A percentile compares a stretch with the other conserved stretches of the same genome.
These are phyloP conservation scores for Cladosporium colombiae DNA, from an alignment of 2,329 filamentous ascomycete species.

Conservation along the genomic window DNA sequence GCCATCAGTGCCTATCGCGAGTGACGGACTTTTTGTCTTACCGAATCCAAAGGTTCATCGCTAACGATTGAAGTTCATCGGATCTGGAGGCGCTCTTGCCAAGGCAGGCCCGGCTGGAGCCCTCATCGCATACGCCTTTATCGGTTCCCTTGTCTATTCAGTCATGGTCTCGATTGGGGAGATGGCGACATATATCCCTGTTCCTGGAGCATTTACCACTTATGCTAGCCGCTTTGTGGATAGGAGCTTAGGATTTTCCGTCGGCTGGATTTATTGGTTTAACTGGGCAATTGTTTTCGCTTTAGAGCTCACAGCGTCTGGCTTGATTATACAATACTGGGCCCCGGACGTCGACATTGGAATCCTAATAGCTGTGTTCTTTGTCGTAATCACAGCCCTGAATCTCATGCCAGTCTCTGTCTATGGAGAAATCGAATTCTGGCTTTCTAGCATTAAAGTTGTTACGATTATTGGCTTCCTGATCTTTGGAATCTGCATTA, in stretches of 20 bases:
- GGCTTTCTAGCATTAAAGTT: slow-evolving; percentile 55
- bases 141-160: slow-evolving; percentile 47
- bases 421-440: slow-evolving; percentile 58
- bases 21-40: not conserved
- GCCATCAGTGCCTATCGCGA: not conserved
- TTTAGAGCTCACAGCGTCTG: slow-evolving; percentile 41
- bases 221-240: slow-evolving; percentile 51
- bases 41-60: not conserved
- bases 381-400: slow-evolving; percentile 42
- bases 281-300: slow-evolving; percentile 46
- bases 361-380: slow-evolving; percentile 39
- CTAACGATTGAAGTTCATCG: slow-evolving; percentile 33
- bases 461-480: slow-evolving; percentile 52
- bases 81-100: slow-evolving; percentile 40
- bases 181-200: slow-evolving; percentile 63
- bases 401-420: slow-evolving; percentile 54
- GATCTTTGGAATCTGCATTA: slow-evolving; percentile 44
- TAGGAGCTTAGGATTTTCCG: slow-evolving; percentile 47
- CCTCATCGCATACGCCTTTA: slow-evolving; percentile 47
- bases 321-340: slow-evolving; percentile 44
- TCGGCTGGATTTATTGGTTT: slow-evolving; percentile 50
- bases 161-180: slow-evolving; percentile 55
- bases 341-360: slow-evolving; percentile 43
- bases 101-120: slow-evolving; percentile 45
- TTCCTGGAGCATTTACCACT: slow-evolving; percentile 56